Conservation (phyloP, 306 rosid species). For the Ammopiptanthus mongolicus region DNA sequence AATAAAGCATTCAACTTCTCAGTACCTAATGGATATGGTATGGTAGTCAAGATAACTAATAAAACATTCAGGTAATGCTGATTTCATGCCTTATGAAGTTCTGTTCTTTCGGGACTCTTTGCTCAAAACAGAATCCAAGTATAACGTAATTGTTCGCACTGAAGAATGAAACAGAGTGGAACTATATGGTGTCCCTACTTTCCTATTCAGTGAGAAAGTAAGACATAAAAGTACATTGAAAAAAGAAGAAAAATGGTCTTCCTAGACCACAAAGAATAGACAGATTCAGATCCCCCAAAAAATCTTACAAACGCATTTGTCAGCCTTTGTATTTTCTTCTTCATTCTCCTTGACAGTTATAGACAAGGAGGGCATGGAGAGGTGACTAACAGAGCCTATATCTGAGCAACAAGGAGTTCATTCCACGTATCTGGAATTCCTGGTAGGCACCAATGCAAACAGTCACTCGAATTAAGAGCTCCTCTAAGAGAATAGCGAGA, state of each 20-base stretch:
- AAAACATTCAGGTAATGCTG: too few relatives aligned
- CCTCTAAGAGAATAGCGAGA: conserved; percentile 67
- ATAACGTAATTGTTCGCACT: background rate
- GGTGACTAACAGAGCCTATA: conserved; percentile 30
- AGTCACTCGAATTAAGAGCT: conserved; percentile 54
- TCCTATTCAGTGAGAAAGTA: conserved; percentile 9
- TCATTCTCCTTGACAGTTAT: background rate
- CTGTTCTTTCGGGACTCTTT: conserved; percentile 1
- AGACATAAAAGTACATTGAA: background rate
- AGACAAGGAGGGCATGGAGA: background rate
- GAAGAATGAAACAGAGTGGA: background rate
- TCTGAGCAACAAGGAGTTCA: conserved; percentile 76
- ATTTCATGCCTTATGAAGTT: background rate
- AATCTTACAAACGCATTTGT: background rate
- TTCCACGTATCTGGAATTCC: conserved; percentile 96
- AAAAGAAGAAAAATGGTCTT: conserved; percentile 26
- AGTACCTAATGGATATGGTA: too few relatives aligned
- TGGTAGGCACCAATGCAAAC: conserved; percentile 96
- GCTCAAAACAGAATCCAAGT: conserved; percentile 11
- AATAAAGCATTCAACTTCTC: too few relatives aligned
- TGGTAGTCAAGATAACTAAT: background rate
- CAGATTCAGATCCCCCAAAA: conserved; percentile 6
- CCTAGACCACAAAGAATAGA: conserved; percentile 35
- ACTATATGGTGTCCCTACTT: background rate
- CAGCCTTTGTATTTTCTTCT: background rate